phyloP scores from a whole-genome alignment of 2,329 filamentous ascomycete species.

The Aspergillus candidus region DNA sequence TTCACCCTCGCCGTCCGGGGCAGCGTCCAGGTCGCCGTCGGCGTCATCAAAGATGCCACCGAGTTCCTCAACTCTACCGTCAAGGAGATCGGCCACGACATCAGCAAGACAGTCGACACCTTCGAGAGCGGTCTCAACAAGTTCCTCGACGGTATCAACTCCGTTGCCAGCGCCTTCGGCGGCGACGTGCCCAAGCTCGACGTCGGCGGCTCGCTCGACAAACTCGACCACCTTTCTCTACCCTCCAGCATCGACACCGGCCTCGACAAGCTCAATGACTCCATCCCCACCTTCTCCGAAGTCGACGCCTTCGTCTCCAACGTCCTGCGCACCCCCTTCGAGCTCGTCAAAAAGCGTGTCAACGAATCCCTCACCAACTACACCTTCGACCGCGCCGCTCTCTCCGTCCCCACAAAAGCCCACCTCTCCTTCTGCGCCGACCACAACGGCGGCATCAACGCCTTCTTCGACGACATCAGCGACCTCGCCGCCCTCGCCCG shows the following conservation, averaged over 20 bases:
- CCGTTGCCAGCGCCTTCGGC: slow-evolving; percentile 47
- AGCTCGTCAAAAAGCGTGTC: slow-evolving; percentile 68
- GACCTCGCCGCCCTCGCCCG: slow-evolving; percentile 61
- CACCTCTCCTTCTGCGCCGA: slow-evolving; percentile 74
- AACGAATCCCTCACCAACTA: slow-evolving; percentile 66
- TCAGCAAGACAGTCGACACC: slow-evolving; percentile 33
- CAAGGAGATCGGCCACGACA: slow-evolving; percentile 40
- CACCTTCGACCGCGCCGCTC: slow-evolving; percentile 68
- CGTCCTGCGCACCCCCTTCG: slow-evolving; percentile 72
- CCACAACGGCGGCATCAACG: slow-evolving; percentile 70
- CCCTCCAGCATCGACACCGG: slow-evolving; percentile 62
- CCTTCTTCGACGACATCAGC: slow-evolving; percentile 73
- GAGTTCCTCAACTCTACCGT: slow-evolving; percentile 55
- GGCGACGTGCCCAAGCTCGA: slow-evolving; percentile 53
- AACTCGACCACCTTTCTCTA: slow-evolving; percentile 65
- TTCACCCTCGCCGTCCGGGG: slow-evolving; percentile 77
- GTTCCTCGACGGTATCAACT: slow-evolving; percentile 51
- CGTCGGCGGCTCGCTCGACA: slow-evolving; percentile 57
- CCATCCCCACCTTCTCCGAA: slow-evolving; percentile 75
- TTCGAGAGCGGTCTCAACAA: slow-evolving; percentile 54
- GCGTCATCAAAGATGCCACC: slow-evolving; percentile 55
- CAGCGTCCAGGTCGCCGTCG: slow-evolving; percentile 64
- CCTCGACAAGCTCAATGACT: slow-evolving; percentile 65
- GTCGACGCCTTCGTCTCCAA: slow-evolving; percentile 75
- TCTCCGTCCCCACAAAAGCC: slow-evolving; percentile 80